Base-by-base conservation (phyloP, 768 basidiomycete genomes). In the Suillus hirtellus region DNA sequence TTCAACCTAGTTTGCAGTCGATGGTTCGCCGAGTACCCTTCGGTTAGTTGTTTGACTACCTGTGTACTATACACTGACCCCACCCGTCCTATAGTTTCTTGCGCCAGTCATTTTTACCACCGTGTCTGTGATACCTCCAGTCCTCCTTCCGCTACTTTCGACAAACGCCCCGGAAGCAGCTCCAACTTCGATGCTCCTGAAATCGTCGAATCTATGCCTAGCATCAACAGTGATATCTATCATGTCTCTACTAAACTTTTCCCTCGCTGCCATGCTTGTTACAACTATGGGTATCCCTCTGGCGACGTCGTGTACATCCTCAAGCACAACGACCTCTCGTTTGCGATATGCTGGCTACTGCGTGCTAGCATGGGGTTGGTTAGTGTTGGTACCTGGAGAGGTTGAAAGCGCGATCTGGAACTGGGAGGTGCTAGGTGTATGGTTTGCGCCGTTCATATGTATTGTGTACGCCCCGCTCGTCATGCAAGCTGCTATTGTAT, bases 201-300 rank as follows among this genome's bases (percentile, higher is more conserved):
- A 92, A 67, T 80, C 90, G 0, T 78, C 93, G 64, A 90, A 90
- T 68, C 84, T 96, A 34, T 92, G 95, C 73, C 76, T 92, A 53
- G 85, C 93, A 27, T 96, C 96, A 3, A 90, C 92, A 1, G 83
- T 95, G 58, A 90, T 97, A 65, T 95, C 88, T 14, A 86, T 93
- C 43, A 88, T 87, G 35, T 89, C 93, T 17, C 88, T 97, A 64
- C 86, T 97, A 73, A 97, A 98, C 75, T 96, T 96, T 76, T 94
- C 93, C 9, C 87, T 98, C 21, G 92, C 96, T 0, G 86, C 89
- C 24, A 72, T 82, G 24, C 81, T 96, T 19, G 85, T 90, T 0
- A 72, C 90, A 34, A 68, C 85, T 10, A 80, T 94, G 19, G 86
- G 88, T 9, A 47, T 89, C 11, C 90, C 93, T 1, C 80, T 94